Evolutionary conservation across 306 rosid genomes (phyloP).

Genomic region (Malus domestica): ASM211411v1 NC_041794.1:36671001-36671500

Average conservation of each 20-base stretch:
- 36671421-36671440: neutral
- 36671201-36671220: no score
- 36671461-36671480: conserved; percentile 18
- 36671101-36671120: conserved; percentile 37
- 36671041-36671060: conserved; percentile 45
- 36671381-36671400: neutral
- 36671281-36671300: neutral
- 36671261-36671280: neutral
- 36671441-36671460: neutral
- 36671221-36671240: no score
- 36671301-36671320: neutral
- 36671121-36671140: neutral
- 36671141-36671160: neutral
- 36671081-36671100: conserved; percentile 38
- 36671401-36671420: neutral
- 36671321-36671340: neutral
- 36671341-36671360: neutral
- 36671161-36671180: neutral
- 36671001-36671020: conserved; percentile 46
- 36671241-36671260: neutral
- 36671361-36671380: neutral
- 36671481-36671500: conserved; percentile 32
- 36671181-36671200: neutral
- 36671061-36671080: conserved; percentile 20
- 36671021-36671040: conserved; percentile 41